Conservation (phyloP, 2,329 filamentous ascomycete species). For the Beauveria pseudobassiana region DNA sequence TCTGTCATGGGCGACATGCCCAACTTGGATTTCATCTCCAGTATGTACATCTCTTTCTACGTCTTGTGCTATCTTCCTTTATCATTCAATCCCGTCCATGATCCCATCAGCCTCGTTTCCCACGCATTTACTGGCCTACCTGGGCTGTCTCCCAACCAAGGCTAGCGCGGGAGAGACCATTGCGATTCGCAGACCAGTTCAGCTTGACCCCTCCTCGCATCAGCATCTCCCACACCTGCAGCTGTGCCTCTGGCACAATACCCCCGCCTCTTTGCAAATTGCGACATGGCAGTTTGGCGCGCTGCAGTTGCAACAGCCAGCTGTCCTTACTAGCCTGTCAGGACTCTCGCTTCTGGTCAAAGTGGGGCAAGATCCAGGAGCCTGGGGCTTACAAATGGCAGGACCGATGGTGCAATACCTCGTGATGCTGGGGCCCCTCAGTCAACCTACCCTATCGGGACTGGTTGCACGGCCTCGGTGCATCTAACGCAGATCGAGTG, state of each 20-base stretch:
- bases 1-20: conserved; percentile 39
- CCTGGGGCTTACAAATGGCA: conserved; percentile 36
- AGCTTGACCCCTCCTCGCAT: not conserved
- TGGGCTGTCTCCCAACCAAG: not conserved
- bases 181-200: not conserved
- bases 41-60: conserved; percentile 28
- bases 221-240: conserved; percentile 5
- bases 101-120: not conserved
- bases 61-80: not conserved
- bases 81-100: not conserved
- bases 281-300: not conserved
- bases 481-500: not conserved
- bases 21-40: conserved; percentile 42
- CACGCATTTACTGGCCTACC: not conserved
- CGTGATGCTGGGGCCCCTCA: conserved; percentile 38
- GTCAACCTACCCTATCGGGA: not conserved
- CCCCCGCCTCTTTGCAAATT: conserved; percentile 11
- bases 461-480: conserved; percentile 3
- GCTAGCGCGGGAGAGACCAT: not conserved
- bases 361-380: conserved; percentile 11
- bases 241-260: conserved; percentile 11
- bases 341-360: not conserved
- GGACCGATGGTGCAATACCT: conserved; percentile 52
- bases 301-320: not conserved
- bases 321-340: conserved; percentile 2